Evolutionary conservation across 23 red algal genomes (phyloP).

Genomic region (Gracilaria caudata): DNA sequence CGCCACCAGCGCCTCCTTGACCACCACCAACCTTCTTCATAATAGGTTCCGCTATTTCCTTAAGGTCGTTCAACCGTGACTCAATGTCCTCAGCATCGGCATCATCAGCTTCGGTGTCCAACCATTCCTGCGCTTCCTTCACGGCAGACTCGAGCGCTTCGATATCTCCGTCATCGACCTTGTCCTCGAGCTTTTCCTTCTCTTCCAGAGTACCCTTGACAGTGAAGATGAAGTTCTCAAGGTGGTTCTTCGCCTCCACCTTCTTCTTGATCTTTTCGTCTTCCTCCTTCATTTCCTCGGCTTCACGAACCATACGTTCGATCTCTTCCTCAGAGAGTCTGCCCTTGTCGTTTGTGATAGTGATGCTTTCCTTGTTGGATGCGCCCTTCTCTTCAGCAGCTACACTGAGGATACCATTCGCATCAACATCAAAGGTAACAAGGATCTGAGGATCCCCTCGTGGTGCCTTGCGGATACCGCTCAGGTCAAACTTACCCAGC

Average conservation of each 20-base stretch:
- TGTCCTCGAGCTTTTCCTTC: slow-evolving; percentile 81
- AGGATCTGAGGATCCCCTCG: slow-evolving; percentile 94
- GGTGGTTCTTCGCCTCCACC: slow-evolving; percentile 90
- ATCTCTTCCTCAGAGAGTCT: slow-evolving; percentile 96
- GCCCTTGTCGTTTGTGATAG: slow-evolving; percentile 98
- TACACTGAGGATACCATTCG: slow-evolving; percentile 93
- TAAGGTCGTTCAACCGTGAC: slow-evolving; percentile 84
- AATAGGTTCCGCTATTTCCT: slow-evolving; percentile 88
- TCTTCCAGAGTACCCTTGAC: slow-evolving; percentile 86
- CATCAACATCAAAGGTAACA: slow-evolving; percentile 94
- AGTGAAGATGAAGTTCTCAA: slow-evolving; percentile 92
- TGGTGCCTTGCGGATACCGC: slow-evolving; percentile 83
- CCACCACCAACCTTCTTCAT: slow-evolving; percentile 81
- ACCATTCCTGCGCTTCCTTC: slow-evolving; percentile 90
- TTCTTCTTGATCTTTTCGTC: slow-evolving; percentile 88
- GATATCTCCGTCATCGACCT: slow-evolving; percentile 84
- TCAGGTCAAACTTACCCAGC: slow-evolving; percentile 97
- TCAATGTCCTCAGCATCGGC: slow-evolving; percentile 87
- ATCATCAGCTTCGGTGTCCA: slow-evolving; percentile 83
- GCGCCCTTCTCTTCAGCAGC: slow-evolving; percentile 92
- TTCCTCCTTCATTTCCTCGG: slow-evolving; percentile 97
- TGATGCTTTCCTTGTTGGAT: slow-evolving; percentile 86
- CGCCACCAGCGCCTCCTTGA: slow-evolving; percentile 41
- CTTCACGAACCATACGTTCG: slow-evolving; percentile 95
- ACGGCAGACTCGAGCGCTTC: slow-evolving; percentile 76